Evolutionary conservation across 345 rosid species (phyloP).

Genomic region (Populus alba): DNA sequence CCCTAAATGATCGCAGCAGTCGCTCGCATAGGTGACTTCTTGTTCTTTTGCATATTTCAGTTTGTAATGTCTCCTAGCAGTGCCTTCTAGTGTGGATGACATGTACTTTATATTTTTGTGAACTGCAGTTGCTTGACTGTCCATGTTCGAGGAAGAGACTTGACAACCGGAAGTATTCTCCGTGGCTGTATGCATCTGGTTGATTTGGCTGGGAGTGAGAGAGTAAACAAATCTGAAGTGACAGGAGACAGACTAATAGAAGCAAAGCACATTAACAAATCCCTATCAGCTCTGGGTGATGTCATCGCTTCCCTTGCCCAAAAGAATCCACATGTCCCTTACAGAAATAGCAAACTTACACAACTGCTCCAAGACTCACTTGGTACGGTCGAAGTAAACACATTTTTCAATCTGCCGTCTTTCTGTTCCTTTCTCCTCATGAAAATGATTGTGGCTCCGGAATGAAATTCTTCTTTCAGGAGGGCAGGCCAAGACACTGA

Average conservation of each 20-base stretch:
- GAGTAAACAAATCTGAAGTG: conserved; percentile 90
- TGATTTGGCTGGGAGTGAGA: conserved; percentile 97
- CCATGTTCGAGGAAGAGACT: conserved; percentile 88
- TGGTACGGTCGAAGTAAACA: conserved; percentile 41
- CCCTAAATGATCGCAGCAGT: conserved; percentile 94
- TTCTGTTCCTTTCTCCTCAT: background rate
- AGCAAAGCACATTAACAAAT: conserved; percentile 88
- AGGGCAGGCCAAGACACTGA: conserved; percentile 95
- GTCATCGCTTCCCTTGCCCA: conserved; percentile 98
- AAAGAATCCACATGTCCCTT: conserved; percentile 93
- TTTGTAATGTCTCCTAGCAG: background rate
- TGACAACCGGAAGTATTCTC: conserved; percentile 70
- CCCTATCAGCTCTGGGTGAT: conserved; percentile 97
- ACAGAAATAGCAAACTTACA: conserved; percentile 95
- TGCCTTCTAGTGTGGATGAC: background rate
- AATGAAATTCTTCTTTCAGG: conserved; percentile 46
- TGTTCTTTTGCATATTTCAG: conserved; percentile 10
- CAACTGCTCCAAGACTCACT: conserved; percentile 96
- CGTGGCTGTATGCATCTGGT: conserved; percentile 98
- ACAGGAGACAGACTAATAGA: conserved; percentile 93
- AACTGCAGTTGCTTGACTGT: conserved; percentile 88
- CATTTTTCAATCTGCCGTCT: background rate
- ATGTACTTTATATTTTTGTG: conserved; percentile 9
- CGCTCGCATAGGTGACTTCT: conserved; percentile 84
- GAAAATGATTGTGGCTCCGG: conserved; percentile 10